These are phyloP conservation scores for Penicillium macrosclerotiorum DNA, from an alignment of 495 filamentous ascomycete genomes.

Conservation along the genomic window DNA sequence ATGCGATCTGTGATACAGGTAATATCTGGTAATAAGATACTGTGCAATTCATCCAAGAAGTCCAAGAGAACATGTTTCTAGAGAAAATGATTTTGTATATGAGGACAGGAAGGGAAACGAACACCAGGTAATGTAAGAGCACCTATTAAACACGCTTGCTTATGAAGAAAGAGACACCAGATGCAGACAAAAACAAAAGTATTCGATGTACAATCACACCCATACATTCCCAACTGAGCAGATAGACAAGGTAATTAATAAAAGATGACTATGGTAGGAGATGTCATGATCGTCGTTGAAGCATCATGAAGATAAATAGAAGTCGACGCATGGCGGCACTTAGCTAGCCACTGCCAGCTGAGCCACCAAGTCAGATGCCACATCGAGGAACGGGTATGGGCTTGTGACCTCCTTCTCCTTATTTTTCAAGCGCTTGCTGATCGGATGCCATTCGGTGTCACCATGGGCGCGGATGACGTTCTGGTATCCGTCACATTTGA, in stretches of 20 bases:
- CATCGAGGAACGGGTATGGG: conserved; percentile 55
- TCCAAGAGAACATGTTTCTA: not conserved
- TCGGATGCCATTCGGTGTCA: conserved; percentile 44
- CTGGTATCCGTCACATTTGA: conserved; percentile 98
- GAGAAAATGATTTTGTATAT: not conserved
- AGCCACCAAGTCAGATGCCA: conserved; percentile 53
- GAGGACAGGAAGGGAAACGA: not conserved
- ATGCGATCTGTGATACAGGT: too few species aligned
- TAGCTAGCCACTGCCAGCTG: conserved; percentile 50
- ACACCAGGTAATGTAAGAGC: not conserved
- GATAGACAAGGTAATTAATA: conserved; percentile 3
- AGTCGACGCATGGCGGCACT: not conserved
- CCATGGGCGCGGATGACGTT: conserved; percentile 57
- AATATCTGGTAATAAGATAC: too few species aligned
- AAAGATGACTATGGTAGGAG: conserved; percentile 1
- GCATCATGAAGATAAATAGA: conserved; percentile 3
- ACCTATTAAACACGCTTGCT: not conserved
- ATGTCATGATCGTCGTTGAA: conserved; percentile 19
- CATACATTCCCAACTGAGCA: not conserved
- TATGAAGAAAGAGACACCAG: not conserved
- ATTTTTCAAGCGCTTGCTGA: conserved; percentile 48
- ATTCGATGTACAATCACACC: conserved; percentile 4
- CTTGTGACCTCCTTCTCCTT: conserved; percentile 56
- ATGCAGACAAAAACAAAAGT: not conserved
- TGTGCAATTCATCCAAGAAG: too few species aligned